phyloP scores from a whole-genome alignment of 2,329 filamentous ascomycete species.

The Macrophomina phaseolina region DNA sequence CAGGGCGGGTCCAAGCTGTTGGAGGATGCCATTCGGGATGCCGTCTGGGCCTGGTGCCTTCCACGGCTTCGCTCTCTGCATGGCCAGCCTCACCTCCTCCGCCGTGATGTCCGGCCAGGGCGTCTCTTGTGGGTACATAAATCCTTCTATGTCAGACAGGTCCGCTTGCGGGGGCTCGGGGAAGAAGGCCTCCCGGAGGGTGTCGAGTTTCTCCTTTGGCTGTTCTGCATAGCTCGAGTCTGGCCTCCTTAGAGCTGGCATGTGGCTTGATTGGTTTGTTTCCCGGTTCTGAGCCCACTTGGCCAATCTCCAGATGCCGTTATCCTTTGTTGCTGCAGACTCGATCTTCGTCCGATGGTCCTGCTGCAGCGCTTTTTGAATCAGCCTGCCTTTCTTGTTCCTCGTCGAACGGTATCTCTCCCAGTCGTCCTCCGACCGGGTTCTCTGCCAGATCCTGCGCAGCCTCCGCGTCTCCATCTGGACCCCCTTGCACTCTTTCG shows the following conservation, averaged over 20 bases:
- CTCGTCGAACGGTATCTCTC: neutral
- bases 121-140: constrained; percentile 1
- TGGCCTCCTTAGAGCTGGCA: too few relatives aligned
- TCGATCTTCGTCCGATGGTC: neutral
- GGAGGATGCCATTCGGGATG: constrained; percentile 28
- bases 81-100: constrained; percentile 30
- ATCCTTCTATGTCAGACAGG: neutral
- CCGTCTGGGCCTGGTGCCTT: constrained; percentile 32
- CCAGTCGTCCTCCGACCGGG: neutral
- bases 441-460: neutral
- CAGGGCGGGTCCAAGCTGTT: neutral
- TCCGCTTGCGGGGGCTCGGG: too few relatives aligned
- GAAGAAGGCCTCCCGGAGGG: too few relatives aligned
- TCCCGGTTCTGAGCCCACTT: neutral
- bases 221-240: too few relatives aligned
- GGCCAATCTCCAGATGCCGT: neutral
- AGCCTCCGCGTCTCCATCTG: neutral
- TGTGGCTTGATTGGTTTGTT: too few relatives aligned
- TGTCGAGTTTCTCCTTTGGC: too few relatives aligned
- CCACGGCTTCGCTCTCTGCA: constrained; percentile 28
- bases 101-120: constrained; percentile 27
- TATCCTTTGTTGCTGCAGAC: neutral
- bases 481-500: neutral
- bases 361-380: neutral
- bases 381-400: neutral